Conservation (phyloP, 352 stramenopile genomes). For the Phytophthora pisi region DNA sequence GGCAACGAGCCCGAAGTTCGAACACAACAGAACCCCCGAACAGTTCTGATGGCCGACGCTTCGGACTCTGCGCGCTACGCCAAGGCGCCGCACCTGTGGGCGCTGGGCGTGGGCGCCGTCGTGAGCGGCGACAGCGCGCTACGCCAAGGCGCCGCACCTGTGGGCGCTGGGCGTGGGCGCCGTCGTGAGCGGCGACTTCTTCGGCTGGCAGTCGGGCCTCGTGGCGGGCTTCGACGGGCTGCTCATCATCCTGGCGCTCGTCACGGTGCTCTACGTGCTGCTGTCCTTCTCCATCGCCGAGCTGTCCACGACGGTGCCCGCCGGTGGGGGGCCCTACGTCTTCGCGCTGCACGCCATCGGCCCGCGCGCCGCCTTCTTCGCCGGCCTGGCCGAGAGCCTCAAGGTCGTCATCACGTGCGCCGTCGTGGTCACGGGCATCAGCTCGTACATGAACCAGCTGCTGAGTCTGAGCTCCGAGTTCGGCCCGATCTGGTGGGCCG, state of each 20-base stretch:
- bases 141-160: slow-evolving; percentile 62
- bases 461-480: slow-evolving; percentile 44
- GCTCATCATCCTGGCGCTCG: slow-evolving; percentile 42
- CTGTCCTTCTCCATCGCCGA: slow-evolving; percentile 77
- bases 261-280: slow-evolving; percentile 59
- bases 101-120: slow-evolving; percentile 59
- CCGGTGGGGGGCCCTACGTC: slow-evolving; percentile 62
- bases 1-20: not conserved
- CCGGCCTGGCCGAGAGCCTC: slow-evolving; percentile 65
- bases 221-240: slow-evolving; percentile 63
- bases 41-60: slow-evolving; percentile 9
- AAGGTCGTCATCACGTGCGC: slow-evolving; percentile 73
- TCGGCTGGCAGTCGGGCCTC: slow-evolving; percentile 64
- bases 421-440: slow-evolving; percentile 68
- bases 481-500: slow-evolving; percentile 56
- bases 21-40: not conserved
- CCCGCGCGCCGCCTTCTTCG: slow-evolving; percentile 60
- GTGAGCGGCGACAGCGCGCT: slow-evolving; percentile 56
- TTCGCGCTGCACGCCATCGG: slow-evolving; percentile 72
- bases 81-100: slow-evolving; percentile 66
- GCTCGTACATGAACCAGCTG: slow-evolving; percentile 71
- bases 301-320: slow-evolving; percentile 60
- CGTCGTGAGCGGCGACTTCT: slow-evolving; percentile 66
- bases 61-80: slow-evolving; percentile 42
- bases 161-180: slow-evolving; percentile 64